These are phyloP conservation scores for Hexamita inflata DNA, from an alignment of 208 protist species.

Conservation along the genomic window DNA sequence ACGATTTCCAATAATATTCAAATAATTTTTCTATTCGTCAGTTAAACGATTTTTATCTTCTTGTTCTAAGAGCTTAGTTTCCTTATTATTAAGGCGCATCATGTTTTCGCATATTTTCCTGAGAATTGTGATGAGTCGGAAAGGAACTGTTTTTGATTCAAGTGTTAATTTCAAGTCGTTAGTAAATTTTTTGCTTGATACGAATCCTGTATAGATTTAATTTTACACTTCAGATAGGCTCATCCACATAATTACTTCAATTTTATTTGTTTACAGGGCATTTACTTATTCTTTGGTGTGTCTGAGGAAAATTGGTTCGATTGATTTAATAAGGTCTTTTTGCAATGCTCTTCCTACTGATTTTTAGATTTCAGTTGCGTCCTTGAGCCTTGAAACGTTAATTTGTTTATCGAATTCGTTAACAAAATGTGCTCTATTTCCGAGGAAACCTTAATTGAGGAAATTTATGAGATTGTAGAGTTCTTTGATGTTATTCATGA, in stretches of 20 bases:
- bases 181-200: too few relatives aligned
- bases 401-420: neutral
- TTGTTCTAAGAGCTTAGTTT: too few relatives aligned
- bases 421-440: neutral
- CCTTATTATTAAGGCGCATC: too few relatives aligned
- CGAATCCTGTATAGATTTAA: too few relatives aligned
- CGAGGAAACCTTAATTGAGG: conserved; percentile 1
- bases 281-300: neutral
- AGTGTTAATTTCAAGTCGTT: too few relatives aligned
- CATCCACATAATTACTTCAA: neutral
- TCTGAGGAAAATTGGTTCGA: neutral
- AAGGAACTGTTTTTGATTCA: too few relatives aligned
- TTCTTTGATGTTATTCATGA: conserved; percentile 22
- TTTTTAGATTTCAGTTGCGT: neutral
- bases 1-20: too few relatives aligned
- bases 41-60: too few relatives aligned
- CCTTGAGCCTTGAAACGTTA: neutral
- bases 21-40: too few relatives aligned
- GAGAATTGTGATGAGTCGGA: too few relatives aligned
- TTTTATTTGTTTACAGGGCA: neutral
- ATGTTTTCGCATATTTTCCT: too few relatives aligned
- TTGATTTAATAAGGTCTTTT: neutral
- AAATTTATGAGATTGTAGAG: neutral
- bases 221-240: too few relatives aligned
- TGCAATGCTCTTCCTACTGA: neutral